Base-by-base conservation (phyloP, 2,329 filamentous ascomycete genomes). In the Colletotrichum tanaceti region DNA sequence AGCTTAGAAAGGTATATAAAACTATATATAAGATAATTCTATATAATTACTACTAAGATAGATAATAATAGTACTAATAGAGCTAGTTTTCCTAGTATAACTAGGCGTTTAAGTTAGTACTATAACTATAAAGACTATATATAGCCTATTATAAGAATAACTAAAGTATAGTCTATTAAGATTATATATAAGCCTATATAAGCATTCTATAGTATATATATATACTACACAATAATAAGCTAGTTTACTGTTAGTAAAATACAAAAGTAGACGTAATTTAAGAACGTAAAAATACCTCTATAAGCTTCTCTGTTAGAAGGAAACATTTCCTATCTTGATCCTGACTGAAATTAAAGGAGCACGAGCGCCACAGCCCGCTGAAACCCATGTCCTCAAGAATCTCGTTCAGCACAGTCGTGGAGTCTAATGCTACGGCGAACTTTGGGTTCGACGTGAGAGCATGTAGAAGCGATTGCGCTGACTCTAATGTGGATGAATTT, bases 361-460 rank as follows among this genome's bases (percentile, higher is more conserved):
- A 86, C 5, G 83, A 83, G 28, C 84, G 83, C 87, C 87, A 91
- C 2, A 92, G 78, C 0, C 90, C 89, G 10, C 85, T 83, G 70
- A 91, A 91, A 1, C 89, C 90, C 76, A 88, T 85, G 3, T 86
- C 84, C 44, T 88, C 84, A 10, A 91, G 80, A 2, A 85, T 82
- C 53, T 86, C 83, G 55, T 83, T 83, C 13, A 91, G 76, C 35
- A 81, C 77, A 46, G 82, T 80, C 38, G 80, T 80, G 5, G 84
- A 84, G 54, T 85, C 82, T 20, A 85, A 77, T 18, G 83, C 81
- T 10, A 79, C 79, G 2, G 83, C 78, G 67, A 88, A 88, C 54
- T 83, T 83, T 3, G 80, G 78, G 62, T 86, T 86, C 2, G 84
- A 84, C 24, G 87, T 87, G 13, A 91, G 76, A 6, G 86, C 88